A percentile compares a stretch with the other conserved stretches of the same genome.
phyloP scores from a whole-genome alignment of 768 basidiomycete species.

The Termitomyces sp. region DNA sequence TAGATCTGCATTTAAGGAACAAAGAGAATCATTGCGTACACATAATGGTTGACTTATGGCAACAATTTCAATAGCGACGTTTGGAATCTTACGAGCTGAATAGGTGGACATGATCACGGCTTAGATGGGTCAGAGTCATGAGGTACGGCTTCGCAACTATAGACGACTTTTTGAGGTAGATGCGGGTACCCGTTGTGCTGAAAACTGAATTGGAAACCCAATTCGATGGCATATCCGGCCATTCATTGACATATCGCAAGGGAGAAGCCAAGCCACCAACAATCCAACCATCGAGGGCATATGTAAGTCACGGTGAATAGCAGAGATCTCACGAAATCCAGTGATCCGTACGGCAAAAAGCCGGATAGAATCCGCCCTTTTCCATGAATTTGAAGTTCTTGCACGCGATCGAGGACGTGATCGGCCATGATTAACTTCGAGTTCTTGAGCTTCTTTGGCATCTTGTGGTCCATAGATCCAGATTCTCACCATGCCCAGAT shows the following conservation, averaged over 20 bases:
- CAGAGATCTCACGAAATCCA: constrained; percentile 2
- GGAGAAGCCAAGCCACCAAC: constrained; percentile 11
- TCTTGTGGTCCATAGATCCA: neutral
- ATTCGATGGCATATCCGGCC: neutral
- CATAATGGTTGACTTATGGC: neutral
- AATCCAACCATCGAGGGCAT: constrained; percentile 8
- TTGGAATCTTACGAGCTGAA: neutral
- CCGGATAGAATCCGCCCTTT: constrained; percentile 5
- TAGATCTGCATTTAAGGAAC: constrained; percentile 12
- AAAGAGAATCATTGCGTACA: neutral
- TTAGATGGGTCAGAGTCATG: neutral
- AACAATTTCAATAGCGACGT: neutral
- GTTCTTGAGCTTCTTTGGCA: neutral
- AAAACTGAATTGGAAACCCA: neutral
- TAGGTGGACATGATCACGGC: constrained; percentile 1
- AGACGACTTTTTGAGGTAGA: neutral
- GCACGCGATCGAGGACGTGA: constrained; percentile 7
- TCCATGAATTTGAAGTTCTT: neutral
- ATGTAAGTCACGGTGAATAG: neutral
- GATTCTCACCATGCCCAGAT: neutral
- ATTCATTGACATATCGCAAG: constrained; percentile 12
- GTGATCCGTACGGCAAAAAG: constrained; percentile 14
- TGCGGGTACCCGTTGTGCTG: neutral
- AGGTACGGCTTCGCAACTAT: neutral
- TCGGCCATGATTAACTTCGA: constrained; percentile 7